phyloP scores from a whole-genome alignment of 2,329 filamentous ascomycete species.

The Eutypella sp. region DNA sequence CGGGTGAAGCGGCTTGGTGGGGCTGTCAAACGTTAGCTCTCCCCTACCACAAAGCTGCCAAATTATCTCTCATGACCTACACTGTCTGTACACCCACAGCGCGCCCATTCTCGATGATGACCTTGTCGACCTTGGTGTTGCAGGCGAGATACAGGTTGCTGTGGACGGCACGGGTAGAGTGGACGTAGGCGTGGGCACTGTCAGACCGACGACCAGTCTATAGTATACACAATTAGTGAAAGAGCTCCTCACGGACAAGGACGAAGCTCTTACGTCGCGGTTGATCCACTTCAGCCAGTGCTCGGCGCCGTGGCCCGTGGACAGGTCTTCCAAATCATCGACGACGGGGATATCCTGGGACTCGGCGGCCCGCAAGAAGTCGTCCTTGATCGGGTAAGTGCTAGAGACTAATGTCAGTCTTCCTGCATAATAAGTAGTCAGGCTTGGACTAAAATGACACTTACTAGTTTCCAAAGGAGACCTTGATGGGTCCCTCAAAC shows the following conservation, averaged over 20 bases:
- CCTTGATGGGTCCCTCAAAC: constrained; percentile 76
- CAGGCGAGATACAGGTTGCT: constrained; percentile 66
- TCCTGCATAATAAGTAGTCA: constrained; percentile 7
- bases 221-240: constrained; percentile 1
- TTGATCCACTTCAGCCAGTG: constrained; percentile 89
- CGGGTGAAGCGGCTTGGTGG: constrained; percentile 62
- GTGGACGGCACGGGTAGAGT: constrained; percentile 66
- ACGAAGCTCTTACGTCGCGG: constrained; percentile 41
- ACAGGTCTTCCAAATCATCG: constrained; percentile 71
- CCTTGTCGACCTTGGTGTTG: constrained; percentile 70
- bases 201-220: constrained; percentile 68
- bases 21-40: constrained; percentile 19
- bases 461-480: constrained; percentile 71
- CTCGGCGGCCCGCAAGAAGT: constrained; percentile 69
- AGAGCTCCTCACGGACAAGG: neutral
- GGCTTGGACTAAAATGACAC: constrained; percentile 7
- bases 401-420: constrained; percentile 18
- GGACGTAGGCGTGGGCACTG: constrained; percentile 72
- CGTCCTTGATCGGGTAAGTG: constrained; percentile 76
- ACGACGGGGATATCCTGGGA: constrained; percentile 69
- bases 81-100: constrained; percentile 70
- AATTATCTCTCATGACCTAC: constrained; percentile 16
- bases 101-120: constrained; percentile 66
- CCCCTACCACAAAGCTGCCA: no score
- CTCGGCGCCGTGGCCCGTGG: constrained; percentile 66